Evolutionary conservation across 176 grass and related monocot species (phyloP).

Genomic region (Otatea glauca): DNA sequence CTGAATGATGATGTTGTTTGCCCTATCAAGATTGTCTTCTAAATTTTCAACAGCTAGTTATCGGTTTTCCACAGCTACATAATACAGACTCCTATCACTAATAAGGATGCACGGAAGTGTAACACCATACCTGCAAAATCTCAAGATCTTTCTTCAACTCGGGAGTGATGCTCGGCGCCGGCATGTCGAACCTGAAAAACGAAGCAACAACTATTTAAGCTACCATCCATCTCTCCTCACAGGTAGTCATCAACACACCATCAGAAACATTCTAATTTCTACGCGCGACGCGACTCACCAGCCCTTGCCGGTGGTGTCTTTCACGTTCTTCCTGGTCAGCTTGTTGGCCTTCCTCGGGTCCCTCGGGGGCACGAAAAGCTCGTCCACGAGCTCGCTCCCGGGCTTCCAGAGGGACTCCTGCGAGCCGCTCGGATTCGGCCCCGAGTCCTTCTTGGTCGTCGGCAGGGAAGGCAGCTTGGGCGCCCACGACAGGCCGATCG

Average conservation of each 20-base stretch:
- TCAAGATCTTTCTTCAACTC: constrained; percentile 91
- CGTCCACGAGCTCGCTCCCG: constrained; percentile 64
- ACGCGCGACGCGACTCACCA: constrained; percentile 53
- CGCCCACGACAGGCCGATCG: constrained; percentile 73
- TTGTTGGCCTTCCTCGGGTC: constrained; percentile 79
- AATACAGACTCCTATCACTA: neutral
- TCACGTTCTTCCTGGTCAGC: constrained; percentile 67
- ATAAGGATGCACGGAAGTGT: neutral
- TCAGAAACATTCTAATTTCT: neutral
- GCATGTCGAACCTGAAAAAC: constrained; percentile 88
- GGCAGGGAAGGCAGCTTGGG: constrained; percentile 69
- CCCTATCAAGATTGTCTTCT: neutral
- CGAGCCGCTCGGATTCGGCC: constrained; percentile 9
- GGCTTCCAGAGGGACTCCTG: constrained; percentile 60
- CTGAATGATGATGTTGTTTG: neutral
- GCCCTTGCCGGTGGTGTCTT: constrained; percentile 79
- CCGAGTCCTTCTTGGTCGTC: constrained; percentile 41
- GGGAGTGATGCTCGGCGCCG: constrained; percentile 79
- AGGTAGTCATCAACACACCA: neutral
- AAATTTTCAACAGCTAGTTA: neutral
- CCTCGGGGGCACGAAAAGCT: constrained; percentile 75
- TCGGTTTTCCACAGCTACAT: neutral
- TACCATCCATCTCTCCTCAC: neutral
- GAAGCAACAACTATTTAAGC: constrained; percentile 7
- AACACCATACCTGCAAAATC: constrained; percentile 73